Evolutionary conservation across 1,284 basidiomycete genomes (phyloP).

Genomic region (Cryptococcus maquisensis): DNA sequence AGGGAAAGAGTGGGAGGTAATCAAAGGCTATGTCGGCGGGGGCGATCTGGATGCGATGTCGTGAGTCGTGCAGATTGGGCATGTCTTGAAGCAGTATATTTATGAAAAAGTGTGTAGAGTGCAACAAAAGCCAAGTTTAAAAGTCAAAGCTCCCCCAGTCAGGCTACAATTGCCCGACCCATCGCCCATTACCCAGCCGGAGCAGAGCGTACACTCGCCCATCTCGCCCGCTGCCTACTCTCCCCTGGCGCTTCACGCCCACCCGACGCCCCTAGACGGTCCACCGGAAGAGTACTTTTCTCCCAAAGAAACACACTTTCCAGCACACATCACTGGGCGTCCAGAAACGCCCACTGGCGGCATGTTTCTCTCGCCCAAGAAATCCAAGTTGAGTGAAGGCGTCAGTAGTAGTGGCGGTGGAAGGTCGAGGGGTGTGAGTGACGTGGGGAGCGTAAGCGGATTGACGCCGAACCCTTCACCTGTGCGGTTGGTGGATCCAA

Average conservation of each 20-base stretch:
- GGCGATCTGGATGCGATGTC: constrained; percentile 36
- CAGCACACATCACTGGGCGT: neutral
- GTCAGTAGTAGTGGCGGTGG: neutral
- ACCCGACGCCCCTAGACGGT: constrained; percentile 16
- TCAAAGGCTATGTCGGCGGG: constrained; percentile 40
- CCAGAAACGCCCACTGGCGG: neutral
- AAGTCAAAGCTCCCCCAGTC: neutral
- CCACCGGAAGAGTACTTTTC: constrained; percentile 14
- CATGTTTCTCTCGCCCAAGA: constrained; percentile 18
- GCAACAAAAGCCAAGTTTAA: neutral
- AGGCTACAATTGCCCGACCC: neutral
- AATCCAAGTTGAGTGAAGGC: neutral
- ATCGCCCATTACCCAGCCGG: constrained; percentile 4
- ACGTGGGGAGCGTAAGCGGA: constrained; percentile 3
- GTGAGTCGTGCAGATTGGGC: neutral
- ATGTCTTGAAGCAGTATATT: neutral
- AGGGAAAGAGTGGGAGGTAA: constrained; percentile 29
- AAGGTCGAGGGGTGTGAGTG: neutral
- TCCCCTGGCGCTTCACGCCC: constrained; percentile 13
- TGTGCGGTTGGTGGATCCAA: constrained; percentile 2
- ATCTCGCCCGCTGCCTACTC: constrained; percentile 1
- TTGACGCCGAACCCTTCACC: constrained; percentile 13
- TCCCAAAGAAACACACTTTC: constrained; percentile 1
- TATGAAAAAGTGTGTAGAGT: neutral
- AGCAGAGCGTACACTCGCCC: neutral